A percentile compares a stretch with the other conserved stretches of the same genome.
Conservation (phyloP, 495 filamentous ascomycete species). For the Sordaria brevicollis region DNA sequence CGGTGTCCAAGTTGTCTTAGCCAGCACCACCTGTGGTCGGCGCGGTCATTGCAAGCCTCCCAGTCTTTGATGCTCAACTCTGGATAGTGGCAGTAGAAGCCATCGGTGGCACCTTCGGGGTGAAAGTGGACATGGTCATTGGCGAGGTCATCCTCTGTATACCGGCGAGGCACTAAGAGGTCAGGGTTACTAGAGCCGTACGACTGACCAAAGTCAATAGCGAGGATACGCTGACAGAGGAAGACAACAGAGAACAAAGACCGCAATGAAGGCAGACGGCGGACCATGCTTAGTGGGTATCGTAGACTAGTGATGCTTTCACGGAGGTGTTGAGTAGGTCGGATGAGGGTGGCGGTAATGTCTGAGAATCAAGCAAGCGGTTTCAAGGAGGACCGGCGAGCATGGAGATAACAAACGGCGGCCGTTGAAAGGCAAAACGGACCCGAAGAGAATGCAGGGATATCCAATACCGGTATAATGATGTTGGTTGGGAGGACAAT, state of each 20-base stretch:
- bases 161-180: background rate
- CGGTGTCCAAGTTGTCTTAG: background rate
- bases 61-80: background rate
- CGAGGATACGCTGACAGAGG: background rate
- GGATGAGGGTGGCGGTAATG: background rate
- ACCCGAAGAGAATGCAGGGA: background rate
- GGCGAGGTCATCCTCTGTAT: background rate
- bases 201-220: background rate
- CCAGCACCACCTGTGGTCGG: background rate
- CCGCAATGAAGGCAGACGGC: background rate
- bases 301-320: background rate
- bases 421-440: background rate
- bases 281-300: background rate
- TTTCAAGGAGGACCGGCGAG: too few species aligned
- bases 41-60: slow-evolving; percentile 2
- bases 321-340: background rate
- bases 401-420: too few species aligned
- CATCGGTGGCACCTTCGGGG: slow-evolving; percentile 1
- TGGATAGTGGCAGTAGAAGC: slow-evolving; percentile 5
- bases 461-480: background rate
- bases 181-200: background rate
- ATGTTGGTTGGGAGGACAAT: background rate
- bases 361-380: too few species aligned
- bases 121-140: background rate
- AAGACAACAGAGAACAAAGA: background rate